Base-by-base conservation (phyloP, 2,329 filamentous ascomycete genomes). In the Colletotrichum liaoningense region DNA sequence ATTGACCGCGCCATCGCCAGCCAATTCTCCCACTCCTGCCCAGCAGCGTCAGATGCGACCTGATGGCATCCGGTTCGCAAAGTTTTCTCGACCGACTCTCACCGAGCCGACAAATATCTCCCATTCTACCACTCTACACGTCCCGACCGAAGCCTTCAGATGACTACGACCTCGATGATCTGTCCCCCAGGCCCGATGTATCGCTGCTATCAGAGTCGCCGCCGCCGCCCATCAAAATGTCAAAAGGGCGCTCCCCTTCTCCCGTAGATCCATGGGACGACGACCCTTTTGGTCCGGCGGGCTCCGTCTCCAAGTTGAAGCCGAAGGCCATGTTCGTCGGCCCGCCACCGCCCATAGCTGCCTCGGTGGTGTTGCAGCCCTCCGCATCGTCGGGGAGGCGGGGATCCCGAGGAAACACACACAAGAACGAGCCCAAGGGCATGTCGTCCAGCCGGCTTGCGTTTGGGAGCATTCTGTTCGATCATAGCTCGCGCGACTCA, bases 331-430 rank as follows among this genome's bases (percentile, higher is more conserved):
- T 88, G 57, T 89, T 89, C 69, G 77, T 81, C 2, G 86, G 87
- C 1, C 87, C 88, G 0, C 88, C 88, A 0, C 86, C 88, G 1
- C 88, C 88, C 4, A 89, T 89, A 69, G 83, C 85, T 1, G 75
- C 80, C 6, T 88, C 87, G 0, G 80, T 83, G 3, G 71, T 85
- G 24, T 67, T 85, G 2, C 81, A 81, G 38, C 24, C 62, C 38
- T 9, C 62, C 35, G 30, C 63, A 16, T 24, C 72, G 12, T 52
- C 67, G 19, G 52, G 5, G 1, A 72, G 54, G 58, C 57, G 38
- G 28, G 28, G 30, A 42, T 54, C 57, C 9, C 54, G 66, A 19
- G 57, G 30, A 26, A 22, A 57, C 28, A 59, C n/a, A 38, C 14
- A 16, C 7, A 14, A 42, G 24, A 42, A 33, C n/a, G 65, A 46